Conservation (phyloP, 2,329 filamentous ascomycete species). For the Bipolaris victoriae region DNA sequence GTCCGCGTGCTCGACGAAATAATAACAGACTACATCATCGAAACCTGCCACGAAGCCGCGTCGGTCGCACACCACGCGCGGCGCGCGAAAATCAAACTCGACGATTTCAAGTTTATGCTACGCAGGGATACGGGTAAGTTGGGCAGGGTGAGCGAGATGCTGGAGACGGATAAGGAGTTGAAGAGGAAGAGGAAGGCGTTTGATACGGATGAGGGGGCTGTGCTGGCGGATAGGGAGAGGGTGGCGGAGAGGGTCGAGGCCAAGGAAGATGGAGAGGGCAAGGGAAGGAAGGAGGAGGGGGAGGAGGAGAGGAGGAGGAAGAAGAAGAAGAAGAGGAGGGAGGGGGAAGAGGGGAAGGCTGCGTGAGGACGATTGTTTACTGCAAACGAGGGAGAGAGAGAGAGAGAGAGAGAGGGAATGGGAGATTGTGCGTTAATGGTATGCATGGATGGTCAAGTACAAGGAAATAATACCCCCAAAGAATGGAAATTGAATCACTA, state of each 20-base stretch:
- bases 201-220: conserved; percentile 68
- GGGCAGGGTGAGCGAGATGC: conserved; percentile 85
- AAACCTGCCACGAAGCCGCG: conserved; percentile 88
- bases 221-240: conserved; percentile 51
- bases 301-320: conserved; percentile 24
- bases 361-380: conserved; percentile 7
- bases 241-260: conserved; percentile 6
- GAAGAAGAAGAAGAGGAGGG: conserved; percentile 25
- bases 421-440: no score
- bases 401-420: no score
- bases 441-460: no score
- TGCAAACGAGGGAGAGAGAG: no score
- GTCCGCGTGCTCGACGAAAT: conserved; percentile 91
- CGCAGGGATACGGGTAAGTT: conserved; percentile 83
- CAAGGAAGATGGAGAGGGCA: conserved; percentile 1
- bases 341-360: conserved; percentile 23
- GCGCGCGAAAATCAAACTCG: conserved; percentile 95
- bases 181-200: conserved; percentile 81
- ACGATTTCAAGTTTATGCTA: conserved; percentile 95
- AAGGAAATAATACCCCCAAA: no score
- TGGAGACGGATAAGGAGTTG: conserved; percentile 86
- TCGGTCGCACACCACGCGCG: conserved; percentile 83
- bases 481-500: no score
- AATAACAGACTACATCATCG: conserved; percentile 90
- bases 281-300: conserved; percentile 12